Conservation (phyloP, 2,329 filamentous ascomycete species). For the Trichoderma atroviride region DNA sequence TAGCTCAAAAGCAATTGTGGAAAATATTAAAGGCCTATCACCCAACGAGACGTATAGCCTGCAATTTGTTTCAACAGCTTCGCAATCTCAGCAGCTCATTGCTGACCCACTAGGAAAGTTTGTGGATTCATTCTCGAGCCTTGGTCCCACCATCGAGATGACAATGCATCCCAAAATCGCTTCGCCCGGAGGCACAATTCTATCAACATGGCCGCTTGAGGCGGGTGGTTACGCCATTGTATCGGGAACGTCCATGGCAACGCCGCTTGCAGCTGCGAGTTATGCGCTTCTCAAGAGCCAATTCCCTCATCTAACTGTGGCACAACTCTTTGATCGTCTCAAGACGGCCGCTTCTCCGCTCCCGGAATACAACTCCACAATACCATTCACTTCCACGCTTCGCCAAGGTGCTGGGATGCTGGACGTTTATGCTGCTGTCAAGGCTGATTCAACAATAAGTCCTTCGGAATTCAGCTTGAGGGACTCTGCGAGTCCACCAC, state of each 20-base stretch:
- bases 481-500: not conserved
- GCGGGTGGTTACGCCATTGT: not conserved
- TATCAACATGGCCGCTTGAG: not conserved
- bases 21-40: not conserved
- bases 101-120: not conserved
- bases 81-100: not conserved
- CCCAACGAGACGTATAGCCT: not conserved
- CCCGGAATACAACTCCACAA: not conserved
- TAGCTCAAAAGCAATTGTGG: not conserved
- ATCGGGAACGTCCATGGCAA: not conserved
- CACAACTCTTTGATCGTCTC: not conserved
- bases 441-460: not conserved
- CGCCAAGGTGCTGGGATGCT: not conserved
- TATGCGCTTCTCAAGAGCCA: not conserved
- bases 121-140: not conserved
- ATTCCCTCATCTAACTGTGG: not conserved
- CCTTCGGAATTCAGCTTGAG: not conserved
- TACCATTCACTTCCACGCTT: not conserved
- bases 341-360: not conserved
- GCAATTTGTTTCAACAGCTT: not conserved
- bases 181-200: not conserved
- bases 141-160: not conserved
- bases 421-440: not conserved
- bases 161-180: not conserved
- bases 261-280: not conserved